These are phyloP conservation scores for Eimeria necatrix DNA, from an alignment of 169 alveolate species.

Conservation along the genomic window DNA sequence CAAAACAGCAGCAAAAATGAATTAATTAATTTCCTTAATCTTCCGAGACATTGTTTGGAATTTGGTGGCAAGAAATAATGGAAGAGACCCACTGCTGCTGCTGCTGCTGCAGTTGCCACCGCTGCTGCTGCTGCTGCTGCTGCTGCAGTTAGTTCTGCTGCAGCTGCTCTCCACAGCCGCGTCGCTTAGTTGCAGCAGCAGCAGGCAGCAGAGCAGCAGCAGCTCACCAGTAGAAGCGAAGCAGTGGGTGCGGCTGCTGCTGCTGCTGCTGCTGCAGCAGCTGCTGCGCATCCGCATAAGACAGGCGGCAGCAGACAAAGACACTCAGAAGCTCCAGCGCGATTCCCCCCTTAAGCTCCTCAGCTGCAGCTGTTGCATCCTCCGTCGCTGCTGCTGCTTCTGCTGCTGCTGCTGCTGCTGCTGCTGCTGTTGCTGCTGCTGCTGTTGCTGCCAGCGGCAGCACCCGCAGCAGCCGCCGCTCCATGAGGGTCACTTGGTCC, in stretches of 20 bases:
- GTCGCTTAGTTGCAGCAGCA: background rate
- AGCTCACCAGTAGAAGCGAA: conserved; percentile 58
- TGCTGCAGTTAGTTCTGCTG: background rate
- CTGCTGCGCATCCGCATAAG: conserved; percentile 18
- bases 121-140: conserved; percentile 48
- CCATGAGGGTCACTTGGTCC: background rate
- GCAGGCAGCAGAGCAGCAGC: background rate
- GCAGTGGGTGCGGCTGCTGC: conserved; percentile 52
- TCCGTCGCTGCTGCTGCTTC: background rate
- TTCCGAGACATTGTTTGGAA: no score
- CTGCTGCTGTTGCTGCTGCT: conserved; percentile 39
- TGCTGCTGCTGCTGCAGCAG: conserved; percentile 71
- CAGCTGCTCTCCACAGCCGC: background rate
- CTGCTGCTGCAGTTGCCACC: conserved; percentile 7
- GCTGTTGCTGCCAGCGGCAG: conserved; percentile 26
- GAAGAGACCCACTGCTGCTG: background rate
- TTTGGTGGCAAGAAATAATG: no score
- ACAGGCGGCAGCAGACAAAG: conserved; percentile 21
- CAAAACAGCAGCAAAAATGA: background rate
- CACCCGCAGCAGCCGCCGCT: conserved; percentile 59
- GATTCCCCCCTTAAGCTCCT: background rate
- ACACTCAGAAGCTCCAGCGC: conserved; percentile 9
- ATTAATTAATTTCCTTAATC: no score
- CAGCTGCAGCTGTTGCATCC: background rate
- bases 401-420: conserved; percentile 18